Evolutionary conservation across 1,284 basidiomycete species (phyloP), one percentile per base, ranked within the genome.

Genomic region (Heterobasidion occidentale): DNA sequence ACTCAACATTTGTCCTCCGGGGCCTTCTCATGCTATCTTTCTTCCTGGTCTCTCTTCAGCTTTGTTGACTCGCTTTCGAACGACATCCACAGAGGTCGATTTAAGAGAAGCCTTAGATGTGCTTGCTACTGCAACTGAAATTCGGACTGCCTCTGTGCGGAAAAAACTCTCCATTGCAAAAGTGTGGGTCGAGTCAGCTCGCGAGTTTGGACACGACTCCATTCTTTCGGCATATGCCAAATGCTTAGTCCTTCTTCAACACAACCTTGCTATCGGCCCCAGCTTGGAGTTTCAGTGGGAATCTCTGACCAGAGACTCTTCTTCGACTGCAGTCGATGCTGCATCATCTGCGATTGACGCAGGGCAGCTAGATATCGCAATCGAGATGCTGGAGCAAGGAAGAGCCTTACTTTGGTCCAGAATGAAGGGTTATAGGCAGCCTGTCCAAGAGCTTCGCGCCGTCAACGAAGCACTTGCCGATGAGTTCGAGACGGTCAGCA

Each of bases 351-450:
- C 68, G 2, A 71, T 76, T 20, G 68, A 67, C 1, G 20, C 63
- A 12, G 60, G 61, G 8, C 66, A 73, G 53, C 70, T 72, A 54
- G 58, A 65, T 8, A 55, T 61, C 15, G 70, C 70, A 4, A 61
- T 81, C 9, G 70, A 70, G 45, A 52, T 70, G 19, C 58, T 73
- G 1, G 71, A 73, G 55, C 63, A 65, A 52, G 70, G 70, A 3
- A 58, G 70, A 19, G 58, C 65, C 1, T 46, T 71, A 7, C 59
- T 72, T 2, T 72, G 69, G 70, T 63, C 67, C 1, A 56, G 60
- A 51, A 52, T 67, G 54, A 56, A 58, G 0, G 61, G 60, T 2
- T 64, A 66, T 36, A 61, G 66, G 15, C 45, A 53, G 12, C 57
- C 64, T 7, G 47, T 68, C 2, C 59, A 62, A 7, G 35, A 59